A percentile compares a stretch with the other conserved stretches of the same genome.
These are phyloP conservation scores for Boletus mariae DNA, from an alignment of 1,284 basidiomycete species.

Conservation along the genomic window DNA sequence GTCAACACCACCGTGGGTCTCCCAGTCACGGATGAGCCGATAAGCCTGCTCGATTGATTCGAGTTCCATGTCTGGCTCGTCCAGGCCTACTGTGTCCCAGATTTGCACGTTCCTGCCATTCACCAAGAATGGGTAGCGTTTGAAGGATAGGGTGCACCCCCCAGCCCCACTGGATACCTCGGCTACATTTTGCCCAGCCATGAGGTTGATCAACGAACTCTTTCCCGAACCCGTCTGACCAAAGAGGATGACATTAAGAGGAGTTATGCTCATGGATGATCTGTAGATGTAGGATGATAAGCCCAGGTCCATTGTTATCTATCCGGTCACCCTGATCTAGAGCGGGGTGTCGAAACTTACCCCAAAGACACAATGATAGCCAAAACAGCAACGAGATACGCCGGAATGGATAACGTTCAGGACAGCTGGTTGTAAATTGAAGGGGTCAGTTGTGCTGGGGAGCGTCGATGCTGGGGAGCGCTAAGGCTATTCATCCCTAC, in stretches of 20 bases:
- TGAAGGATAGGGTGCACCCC: background rate
- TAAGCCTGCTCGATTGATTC: background rate
- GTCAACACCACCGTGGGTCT: background rate
- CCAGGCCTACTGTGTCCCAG: background rate
- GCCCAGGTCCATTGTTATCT: background rate
- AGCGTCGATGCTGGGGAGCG: background rate
- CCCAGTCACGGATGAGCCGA: background rate
- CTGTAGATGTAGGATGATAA: background rate
- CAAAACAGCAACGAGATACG: too few species aligned
- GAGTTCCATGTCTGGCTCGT: background rate
- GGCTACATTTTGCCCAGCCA: background rate
- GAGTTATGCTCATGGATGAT: background rate
- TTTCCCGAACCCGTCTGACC: background rate
- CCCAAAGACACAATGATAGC: background rate
- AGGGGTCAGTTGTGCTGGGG: background rate
- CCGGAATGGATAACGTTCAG: too few species aligned
- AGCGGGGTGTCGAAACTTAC: background rate
- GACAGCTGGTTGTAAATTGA: background rate
- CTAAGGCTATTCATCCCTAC: too few species aligned
- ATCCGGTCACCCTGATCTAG: too few species aligned
- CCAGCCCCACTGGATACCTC: background rate
- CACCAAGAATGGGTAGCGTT: background rate
- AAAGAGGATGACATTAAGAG: constrained; percentile 1
- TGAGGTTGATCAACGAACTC: background rate
- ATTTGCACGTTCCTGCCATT: background rate